Evolutionary conservation across 176 grass and related monocot genomes (phyloP), one percentile per base, ranked within the genome.

Genomic region (Ampelocalamus luodianensis): DNA sequence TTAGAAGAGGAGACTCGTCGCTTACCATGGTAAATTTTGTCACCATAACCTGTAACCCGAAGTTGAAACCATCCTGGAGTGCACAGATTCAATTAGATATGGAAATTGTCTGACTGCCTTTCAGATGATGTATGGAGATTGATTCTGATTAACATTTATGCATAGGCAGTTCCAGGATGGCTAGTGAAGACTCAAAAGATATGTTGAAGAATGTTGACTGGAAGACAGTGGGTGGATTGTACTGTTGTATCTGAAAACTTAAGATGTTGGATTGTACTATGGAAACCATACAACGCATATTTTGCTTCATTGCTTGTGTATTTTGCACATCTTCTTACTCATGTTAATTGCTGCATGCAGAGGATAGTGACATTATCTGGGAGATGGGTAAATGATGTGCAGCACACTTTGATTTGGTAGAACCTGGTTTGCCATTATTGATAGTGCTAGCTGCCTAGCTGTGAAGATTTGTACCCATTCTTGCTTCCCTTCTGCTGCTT

Each of bases 1-100:
- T 98, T 93, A 72, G 96, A 98, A 38, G 91, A 98, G 81, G 83
- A 95, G 72, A 58, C 93, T 98, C 29, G 96, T 98, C 20, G 96
- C 96, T 27, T 98, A 98, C 80, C 96, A 98, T 72, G 96, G 96
- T 98, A 93, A 73, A 43, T 49, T 72, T 61, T 79, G 0, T 81
- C 44, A 11, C 58, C 18, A 68, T 85, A n/a, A 8, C 38, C 69
- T 54, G 5, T 61, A n/a, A 37, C 13, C 51, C 63, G 0, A 45
- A 38, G 23, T 53, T 67, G 10, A 48, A 72, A 67, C 36, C 10
- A 4, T 14, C 27, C 32, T 85, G 3, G 12, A 43, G 42, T 12
- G 5, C 5, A 22, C 6, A 40, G 46, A 18, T 72, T 87, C 48
- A n/a, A n/a, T n/a, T n/a, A n/a, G n/a, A n/a, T n/a, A n/a, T n/a